Evolutionary conservation across 192 early-diverging fungal genomes (phyloP).

Genomic region (Bifiguratus adelaidae): DNA sequence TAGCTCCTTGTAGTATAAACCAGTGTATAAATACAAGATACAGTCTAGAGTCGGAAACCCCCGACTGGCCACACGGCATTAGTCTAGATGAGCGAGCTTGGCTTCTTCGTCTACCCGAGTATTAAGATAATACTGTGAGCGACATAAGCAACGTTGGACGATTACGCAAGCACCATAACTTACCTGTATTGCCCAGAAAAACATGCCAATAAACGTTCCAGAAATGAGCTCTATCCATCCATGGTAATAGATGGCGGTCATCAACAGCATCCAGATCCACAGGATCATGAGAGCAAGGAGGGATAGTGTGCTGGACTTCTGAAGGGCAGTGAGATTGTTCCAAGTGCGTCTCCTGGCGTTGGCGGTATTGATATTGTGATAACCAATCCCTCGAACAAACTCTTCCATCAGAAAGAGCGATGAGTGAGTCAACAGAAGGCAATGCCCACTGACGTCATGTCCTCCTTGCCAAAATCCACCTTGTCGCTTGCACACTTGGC

Average conservation of each 20-base stretch:
- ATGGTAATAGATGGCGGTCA: conserved; percentile 78
- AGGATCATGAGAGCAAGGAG: conserved; percentile 36
- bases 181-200: conserved; percentile 49
- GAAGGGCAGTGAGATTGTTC: conserved; percentile 3
- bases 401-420: conserved; percentile 66
- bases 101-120: no score
- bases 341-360: not conserved
- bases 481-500: conserved; percentile 17
- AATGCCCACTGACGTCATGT: conserved; percentile 84
- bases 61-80: no score
- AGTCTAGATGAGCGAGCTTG: no score
- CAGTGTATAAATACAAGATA: no score
- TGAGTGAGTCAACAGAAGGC: conserved; percentile 69
- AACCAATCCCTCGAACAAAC: conserved; percentile 23
- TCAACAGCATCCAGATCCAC: conserved; percentile 70
- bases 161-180: conserved; percentile 1
- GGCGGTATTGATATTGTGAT: no score
- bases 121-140: no score
- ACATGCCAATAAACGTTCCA: conserved; percentile 54
- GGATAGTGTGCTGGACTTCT: conserved; percentile 17
- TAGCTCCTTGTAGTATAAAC: no score
- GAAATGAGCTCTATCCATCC: conserved; percentile 50
- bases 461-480: conserved; percentile 70
- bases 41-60: no score
- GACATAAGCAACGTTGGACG: not conserved